Evolutionary conservation across 2,329 filamentous ascomycete genomes (phyloP).

Genomic region (Biscogniauxia marginata): DNA sequence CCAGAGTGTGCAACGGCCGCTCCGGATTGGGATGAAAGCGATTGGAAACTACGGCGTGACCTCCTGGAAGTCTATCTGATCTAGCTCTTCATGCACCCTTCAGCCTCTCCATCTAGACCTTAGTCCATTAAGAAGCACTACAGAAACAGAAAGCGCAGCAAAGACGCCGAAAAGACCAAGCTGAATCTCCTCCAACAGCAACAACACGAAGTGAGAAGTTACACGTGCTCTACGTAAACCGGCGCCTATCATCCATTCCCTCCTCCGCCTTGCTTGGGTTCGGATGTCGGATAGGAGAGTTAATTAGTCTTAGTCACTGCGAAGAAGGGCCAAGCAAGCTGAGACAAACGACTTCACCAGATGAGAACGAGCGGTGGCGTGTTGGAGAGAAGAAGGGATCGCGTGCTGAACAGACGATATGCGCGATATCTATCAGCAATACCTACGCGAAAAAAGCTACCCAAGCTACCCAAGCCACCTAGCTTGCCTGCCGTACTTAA

Average conservation of each 20-base stretch:
- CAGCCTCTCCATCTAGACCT: background rate
- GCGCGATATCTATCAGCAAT: background rate
- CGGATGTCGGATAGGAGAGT: no score
- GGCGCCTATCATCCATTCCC: no score
- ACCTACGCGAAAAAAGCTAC: background rate
- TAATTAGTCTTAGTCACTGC: no score
- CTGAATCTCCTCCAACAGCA: background rate
- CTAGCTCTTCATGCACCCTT: background rate
- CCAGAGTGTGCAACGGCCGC: no score
- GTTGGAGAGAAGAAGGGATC: background rate
- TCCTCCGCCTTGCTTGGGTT: no score
- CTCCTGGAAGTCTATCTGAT: no score
- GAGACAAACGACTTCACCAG: background rate
- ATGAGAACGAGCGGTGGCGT: background rate
- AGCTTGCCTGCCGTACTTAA: background rate
- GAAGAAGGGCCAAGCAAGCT: no score
- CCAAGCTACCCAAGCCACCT: no score
- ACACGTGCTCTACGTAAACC: background rate
- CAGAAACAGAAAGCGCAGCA: background rate
- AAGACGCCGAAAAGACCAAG: background rate
- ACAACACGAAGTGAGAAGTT: background rate
- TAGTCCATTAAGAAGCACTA: background rate
- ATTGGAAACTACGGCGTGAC: no score
- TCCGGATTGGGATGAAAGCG: no score
- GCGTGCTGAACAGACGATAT: background rate